Evolutionary conservation across 1,139 yeast genomes (phyloP).

Genomic region (Nakaseomyces bracarensis): DNA sequence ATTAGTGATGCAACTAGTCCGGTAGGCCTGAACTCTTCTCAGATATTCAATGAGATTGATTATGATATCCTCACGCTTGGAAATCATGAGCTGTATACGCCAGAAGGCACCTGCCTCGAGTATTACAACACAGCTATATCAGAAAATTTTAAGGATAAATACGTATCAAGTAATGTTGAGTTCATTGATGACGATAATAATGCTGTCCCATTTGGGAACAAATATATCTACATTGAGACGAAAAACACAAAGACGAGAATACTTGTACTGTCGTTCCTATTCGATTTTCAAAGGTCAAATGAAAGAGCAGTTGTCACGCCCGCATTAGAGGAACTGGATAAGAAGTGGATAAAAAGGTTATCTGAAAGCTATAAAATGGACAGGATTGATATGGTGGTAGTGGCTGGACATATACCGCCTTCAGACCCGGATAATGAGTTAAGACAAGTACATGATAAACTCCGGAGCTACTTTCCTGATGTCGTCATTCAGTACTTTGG

Average conservation of each 20-base stretch:
- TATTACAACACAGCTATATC: slow-evolving; percentile 48
- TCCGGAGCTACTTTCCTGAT: slow-evolving; percentile 53
- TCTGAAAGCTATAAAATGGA: slow-evolving; percentile 37
- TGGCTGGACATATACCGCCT: slow-evolving; percentile 80
- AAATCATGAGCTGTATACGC: slow-evolving; percentile 83
- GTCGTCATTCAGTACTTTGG: slow-evolving; percentile 79
- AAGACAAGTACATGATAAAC: slow-evolving; percentile 40
- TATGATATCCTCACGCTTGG: slow-evolving; percentile 83
- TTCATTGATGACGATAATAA: slow-evolving; percentile 41
- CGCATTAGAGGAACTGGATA: slow-evolving; percentile 41
- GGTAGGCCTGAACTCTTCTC: slow-evolving; percentile 56
- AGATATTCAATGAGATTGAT: slow-evolving; percentile 55
- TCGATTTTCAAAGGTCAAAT: slow-evolving; percentile 63
- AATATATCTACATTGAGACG: slow-evolving; percentile 58
- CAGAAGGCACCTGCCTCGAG: slow-evolving; percentile 59
- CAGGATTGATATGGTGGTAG: slow-evolving; percentile 54
- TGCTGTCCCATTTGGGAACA: slow-evolving; percentile 60
- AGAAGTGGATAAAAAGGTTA: slow-evolving; percentile 58
- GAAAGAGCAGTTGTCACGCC: slow-evolving; percentile 56
- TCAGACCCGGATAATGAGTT: slow-evolving; percentile 40
- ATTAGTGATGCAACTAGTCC: slow-evolving; percentile 64
- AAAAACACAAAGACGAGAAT: slow-evolving; percentile 44
- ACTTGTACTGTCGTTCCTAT: slow-evolving; percentile 71
- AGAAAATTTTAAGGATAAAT: slow-evolving; percentile 48
- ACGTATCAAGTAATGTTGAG: slow-evolving; percentile 79